phyloP scores from a whole-genome alignment of 2,329 filamentous ascomycete genomes.

The Apiospora pterosperma region DNA sequence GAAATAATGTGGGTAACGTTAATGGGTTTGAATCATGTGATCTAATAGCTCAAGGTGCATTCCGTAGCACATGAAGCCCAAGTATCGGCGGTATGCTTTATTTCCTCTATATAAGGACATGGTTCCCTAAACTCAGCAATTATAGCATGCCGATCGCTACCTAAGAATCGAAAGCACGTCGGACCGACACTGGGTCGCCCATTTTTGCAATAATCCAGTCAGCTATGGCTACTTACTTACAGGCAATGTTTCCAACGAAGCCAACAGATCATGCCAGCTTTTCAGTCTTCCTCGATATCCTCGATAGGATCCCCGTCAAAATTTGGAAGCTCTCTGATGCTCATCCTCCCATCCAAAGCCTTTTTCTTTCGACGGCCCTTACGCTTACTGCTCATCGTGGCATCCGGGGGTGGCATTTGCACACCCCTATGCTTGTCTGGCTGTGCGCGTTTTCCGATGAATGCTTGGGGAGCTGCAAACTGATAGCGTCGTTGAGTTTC shows the following conservation, averaged over 20 bases:
- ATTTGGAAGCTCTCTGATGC: constrained; percentile 10
- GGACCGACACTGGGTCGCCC: not conserved
- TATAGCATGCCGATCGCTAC: not conserved
- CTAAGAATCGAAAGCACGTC: not conserved
- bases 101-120: not conserved
- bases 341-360: constrained; percentile 2
- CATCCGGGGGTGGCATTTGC: not conserved
- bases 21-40: not conserved
- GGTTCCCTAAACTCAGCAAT: not conserved
- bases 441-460: constrained; percentile 6
- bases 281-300: constrained; percentile 2
- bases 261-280: not conserved
- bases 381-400: not conserved
- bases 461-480: constrained; percentile 6
- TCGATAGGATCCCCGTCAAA: constrained; percentile 13
- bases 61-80: not conserved
- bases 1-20: not conserved
- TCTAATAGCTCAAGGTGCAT: not conserved
- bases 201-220: not conserved
- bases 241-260: not conserved
- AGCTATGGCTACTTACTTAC: not conserved
- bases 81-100: not conserved
- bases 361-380: constrained; percentile 6
- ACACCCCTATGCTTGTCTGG: not conserved
- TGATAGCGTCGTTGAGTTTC: not conserved